These are phyloP conservation scores for Xylaria intraflava DNA, from an alignment of 495 filamentous ascomycete species.

Conservation along the genomic window DNA sequence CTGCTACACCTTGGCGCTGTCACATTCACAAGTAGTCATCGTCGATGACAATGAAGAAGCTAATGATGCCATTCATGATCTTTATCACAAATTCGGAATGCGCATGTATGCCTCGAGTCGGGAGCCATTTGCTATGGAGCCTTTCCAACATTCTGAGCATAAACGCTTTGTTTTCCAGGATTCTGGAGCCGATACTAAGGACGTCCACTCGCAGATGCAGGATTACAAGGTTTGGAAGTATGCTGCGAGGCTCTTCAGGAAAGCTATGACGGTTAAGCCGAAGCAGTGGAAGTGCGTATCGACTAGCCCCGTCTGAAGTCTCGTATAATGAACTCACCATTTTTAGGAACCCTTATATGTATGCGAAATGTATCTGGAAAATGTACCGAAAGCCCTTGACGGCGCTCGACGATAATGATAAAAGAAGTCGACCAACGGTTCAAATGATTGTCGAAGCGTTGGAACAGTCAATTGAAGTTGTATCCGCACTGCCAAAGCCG, in stretches of 20 bases:
- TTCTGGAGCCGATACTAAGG: slow-evolving; percentile 57
- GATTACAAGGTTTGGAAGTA: slow-evolving; percentile 80
- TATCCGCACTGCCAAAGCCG: slow-evolving; percentile 59
- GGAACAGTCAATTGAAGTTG: slow-evolving; percentile 63
- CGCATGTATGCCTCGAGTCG: slow-evolving; percentile 87
- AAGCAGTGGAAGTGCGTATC: slow-evolving; percentile 74
- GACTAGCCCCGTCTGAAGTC: not conserved
- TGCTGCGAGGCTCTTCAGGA: slow-evolving; percentile 69
- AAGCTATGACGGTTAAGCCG: slow-evolving; percentile 65
- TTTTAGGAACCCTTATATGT: slow-evolving; percentile 72
- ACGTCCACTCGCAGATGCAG: slow-evolving; percentile 65
- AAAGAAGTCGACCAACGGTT: slow-evolving; percentile 38
- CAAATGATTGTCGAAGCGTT: slow-evolving; percentile 54
- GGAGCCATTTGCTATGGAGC: slow-evolving; percentile 84
- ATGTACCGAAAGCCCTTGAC: slow-evolving; percentile 64
- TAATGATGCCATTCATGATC: slow-evolving; percentile 62
- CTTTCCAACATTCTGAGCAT: slow-evolving; percentile 67
- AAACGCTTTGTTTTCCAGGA: slow-evolving; percentile 68
- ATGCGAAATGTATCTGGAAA: slow-evolving; percentile 94
- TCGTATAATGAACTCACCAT: not conserved
- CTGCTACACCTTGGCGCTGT: slow-evolving; percentile 86
- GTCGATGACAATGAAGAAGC: slow-evolving; percentile 58
- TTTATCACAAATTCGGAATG: slow-evolving; percentile 86
- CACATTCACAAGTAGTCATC: slow-evolving; percentile 56
- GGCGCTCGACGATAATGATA: slow-evolving; percentile 41